Base-by-base conservation (phyloP, 2,329 filamentous ascomycete genomes). In the Meredithiella fracta region DNA sequence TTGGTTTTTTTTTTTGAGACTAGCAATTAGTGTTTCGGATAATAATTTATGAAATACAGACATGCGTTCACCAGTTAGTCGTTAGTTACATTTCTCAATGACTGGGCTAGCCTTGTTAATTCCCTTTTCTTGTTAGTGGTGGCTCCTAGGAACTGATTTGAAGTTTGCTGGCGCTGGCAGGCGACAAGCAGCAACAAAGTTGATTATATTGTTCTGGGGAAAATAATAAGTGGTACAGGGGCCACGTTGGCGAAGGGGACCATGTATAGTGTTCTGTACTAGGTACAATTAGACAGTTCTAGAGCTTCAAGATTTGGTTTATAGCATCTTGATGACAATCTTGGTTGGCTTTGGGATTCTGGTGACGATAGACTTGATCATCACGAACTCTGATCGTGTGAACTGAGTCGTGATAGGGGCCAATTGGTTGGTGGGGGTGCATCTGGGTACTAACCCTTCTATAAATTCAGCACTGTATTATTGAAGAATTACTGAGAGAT, bases 211-310 rank as follows among this genome's bases (percentile, higher is more conserved):
- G n/a, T 31, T 9, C 17, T 20, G 31, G 34, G 34, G 51, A 56
- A 34, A 56, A 51, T 51, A 37, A 29, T 51, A 56, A 47, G 29
- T 47, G 54, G 50, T 47, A 47, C 47, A 51, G 37, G 54, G 54
- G 49, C 47, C 47, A 56, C 54, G 54, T 56, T 51, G 54, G 25
- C 47, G 34, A 44, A 40, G 11, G 54, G 44, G 47, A 49, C 23
- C n/a, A 25, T 26, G 15, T 22, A 49, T 22, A 29, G 44, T 49
- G 44, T n/a, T 26, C 11, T 25, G 7, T 25, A 49, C 44, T 49
- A 8, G 40, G n/a, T 7, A 22, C 11, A 22, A 17, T n/a, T n/a
- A 2, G 8, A n/a, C 17, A 17, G 40, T 17, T 44, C 8, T 44
- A 22, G 40, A 22, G 11, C 20, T 22, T 4, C 8, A 22, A 44